Conservation (phyloP, 225 moss, liverwort and hornwort species). For the Bryum argenteum region DNA sequence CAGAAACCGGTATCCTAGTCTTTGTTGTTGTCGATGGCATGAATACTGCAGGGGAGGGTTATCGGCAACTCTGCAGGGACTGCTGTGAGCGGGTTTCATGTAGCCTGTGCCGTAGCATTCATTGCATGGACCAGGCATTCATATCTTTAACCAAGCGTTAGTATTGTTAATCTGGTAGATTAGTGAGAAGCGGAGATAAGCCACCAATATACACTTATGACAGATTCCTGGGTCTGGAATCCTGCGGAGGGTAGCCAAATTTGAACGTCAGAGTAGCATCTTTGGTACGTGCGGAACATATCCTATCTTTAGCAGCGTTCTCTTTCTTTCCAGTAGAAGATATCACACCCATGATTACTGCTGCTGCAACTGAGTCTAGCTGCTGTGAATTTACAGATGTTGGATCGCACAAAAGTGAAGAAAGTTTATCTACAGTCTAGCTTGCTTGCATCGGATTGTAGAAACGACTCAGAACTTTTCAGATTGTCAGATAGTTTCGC, state of each 20-base stretch:
- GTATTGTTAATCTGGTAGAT: background rate
- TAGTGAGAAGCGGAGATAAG: background rate
- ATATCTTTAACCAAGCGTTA: background rate
- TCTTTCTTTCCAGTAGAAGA: background rate
- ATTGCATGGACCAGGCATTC: background rate
- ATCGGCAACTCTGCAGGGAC: background rate
- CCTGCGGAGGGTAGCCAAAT: slow-evolving; percentile 5
- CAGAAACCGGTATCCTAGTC: background rate
- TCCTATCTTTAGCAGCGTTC: background rate
- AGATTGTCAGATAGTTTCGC: too few relatives aligned
- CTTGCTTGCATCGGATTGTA: too few relatives aligned
- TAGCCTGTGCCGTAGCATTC: background rate
- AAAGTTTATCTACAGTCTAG: too few relatives aligned
- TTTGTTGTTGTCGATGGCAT: background rate
- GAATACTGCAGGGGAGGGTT: background rate
- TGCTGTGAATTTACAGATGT: too few relatives aligned
- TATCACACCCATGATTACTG: too few relatives aligned
- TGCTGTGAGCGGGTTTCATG: background rate
- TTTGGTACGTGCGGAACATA: slow-evolving; percentile 14
- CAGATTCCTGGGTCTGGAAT: background rate
- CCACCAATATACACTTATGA: too few relatives aligned
- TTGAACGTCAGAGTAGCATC: slow-evolving; percentile 11
- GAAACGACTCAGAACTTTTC: too few relatives aligned
- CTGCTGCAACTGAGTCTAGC: too few relatives aligned
- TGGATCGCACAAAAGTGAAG: too few relatives aligned